These are phyloP conservation scores for Phallus indusiatus DNA, from an alignment of 768 basidiomycete genomes.

Conservation along the genomic window DNA sequence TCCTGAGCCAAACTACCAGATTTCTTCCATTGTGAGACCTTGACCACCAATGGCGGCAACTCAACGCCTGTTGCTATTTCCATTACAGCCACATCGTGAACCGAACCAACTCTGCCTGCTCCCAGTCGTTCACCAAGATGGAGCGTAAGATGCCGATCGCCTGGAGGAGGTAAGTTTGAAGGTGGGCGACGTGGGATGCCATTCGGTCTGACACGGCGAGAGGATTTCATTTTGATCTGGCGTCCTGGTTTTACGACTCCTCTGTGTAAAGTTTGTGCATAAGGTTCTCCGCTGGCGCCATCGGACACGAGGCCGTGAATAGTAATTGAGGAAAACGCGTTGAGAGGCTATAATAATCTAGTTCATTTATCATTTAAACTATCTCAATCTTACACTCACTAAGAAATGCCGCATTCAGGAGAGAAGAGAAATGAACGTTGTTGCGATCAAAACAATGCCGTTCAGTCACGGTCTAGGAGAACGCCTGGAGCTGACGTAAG, in stretches of 20 bases:
- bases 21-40: neutral
- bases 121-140: neutral
- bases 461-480: no score
- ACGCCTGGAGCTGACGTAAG: no score
- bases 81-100: neutral
- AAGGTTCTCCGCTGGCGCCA: neutral
- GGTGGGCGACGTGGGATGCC: neutral
- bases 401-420: no score
- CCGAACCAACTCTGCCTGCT: neutral
- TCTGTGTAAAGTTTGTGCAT: neutral
- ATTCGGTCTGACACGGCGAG: neutral
- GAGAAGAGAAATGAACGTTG: no score
- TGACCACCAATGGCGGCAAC: neutral
- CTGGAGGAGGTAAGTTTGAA: neutral
- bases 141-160: neutral
- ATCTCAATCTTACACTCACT: neutral
- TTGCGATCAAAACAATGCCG: no score
- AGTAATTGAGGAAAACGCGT: neutral
- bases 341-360: neutral
- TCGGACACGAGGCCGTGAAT: neutral
- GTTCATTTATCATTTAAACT: neutral
- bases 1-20: conserved; percentile 3
- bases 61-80: neutral
- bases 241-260: neutral
- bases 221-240: neutral